Percentiles rank a stretch among this genome's conserved stretches.
Evolutionary conservation across 192 early-diverging fungal species (phyloP).

Genomic region (Chytriomyces sp.): DNA sequence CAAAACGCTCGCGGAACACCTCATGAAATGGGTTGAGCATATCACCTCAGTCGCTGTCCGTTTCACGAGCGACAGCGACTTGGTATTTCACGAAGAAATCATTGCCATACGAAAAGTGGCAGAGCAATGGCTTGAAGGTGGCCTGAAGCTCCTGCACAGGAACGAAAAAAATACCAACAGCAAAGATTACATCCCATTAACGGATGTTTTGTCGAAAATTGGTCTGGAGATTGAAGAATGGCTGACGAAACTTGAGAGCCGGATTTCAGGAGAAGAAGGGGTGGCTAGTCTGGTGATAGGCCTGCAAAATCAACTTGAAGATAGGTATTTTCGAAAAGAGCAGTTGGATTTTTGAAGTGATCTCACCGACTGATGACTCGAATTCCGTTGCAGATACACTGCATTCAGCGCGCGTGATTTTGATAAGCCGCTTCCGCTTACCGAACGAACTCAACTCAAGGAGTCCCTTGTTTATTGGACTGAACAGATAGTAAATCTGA

Average conservation of each 20-base stretch:
- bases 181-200: constrained; percentile 53
- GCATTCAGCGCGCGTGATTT: constrained; percentile 51
- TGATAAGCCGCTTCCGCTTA: constrained; percentile 47
- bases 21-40: constrained; percentile 59
- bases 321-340: constrained; percentile 46
- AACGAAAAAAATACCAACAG: constrained; percentile 59
- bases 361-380: background rate
- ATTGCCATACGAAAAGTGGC: constrained; percentile 44
- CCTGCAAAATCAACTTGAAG: constrained; percentile 66
- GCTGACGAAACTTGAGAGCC: constrained; percentile 54
- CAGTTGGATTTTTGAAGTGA: background rate
- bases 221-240: constrained; percentile 58
- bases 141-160: constrained; percentile 49
- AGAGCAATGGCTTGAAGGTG: constrained; percentile 56
- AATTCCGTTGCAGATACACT: constrained; percentile 45
- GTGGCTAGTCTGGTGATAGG: constrained; percentile 55
- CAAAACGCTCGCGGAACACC: constrained; percentile 44
- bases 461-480: constrained; percentile 55
- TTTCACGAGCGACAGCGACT: constrained; percentile 61
- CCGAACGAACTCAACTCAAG: constrained; percentile 47
- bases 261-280: constrained; percentile 62
- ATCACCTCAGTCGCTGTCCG: constrained; percentile 51
- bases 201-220: constrained; percentile 46
- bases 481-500: constrained; percentile 49
- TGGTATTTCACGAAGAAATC: constrained; percentile 58